Evolutionary conservation across 2,329 filamentous ascomycete genomes (phyloP).

Genomic region (Nemania sp.): DNA sequence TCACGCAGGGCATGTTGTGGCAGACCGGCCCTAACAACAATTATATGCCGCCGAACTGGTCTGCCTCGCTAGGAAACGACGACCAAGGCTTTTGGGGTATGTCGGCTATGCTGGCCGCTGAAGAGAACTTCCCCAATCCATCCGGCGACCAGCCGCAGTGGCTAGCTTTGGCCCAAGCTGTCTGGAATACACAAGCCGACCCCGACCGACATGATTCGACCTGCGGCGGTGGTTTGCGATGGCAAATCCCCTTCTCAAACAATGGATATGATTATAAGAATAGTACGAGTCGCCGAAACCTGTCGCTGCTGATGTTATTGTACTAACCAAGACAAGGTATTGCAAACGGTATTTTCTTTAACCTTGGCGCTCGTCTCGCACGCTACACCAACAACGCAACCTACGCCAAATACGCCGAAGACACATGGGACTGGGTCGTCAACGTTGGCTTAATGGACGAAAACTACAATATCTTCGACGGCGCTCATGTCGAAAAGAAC

Average conservation of each 20-base stretch:
- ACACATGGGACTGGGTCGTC: slow-evolving; percentile 67
- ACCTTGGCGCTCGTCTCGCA: slow-evolving; percentile 68
- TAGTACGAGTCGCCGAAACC: slow-evolving; percentile 41
- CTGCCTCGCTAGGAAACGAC: slow-evolving; percentile 61
- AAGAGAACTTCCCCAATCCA: slow-evolving; percentile 70
- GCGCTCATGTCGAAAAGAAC: slow-evolving; percentile 58
- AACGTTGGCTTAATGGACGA: slow-evolving; percentile 60
- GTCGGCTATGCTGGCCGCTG: slow-evolving; percentile 71
- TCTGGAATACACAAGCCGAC: slow-evolving; percentile 71
- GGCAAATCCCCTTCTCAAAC: slow-evolving; percentile 75
- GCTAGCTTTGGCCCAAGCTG: slow-evolving; percentile 73
- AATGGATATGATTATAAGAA: slow-evolving; percentile 60
- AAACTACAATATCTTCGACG: slow-evolving; percentile 63
- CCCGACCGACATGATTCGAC: slow-evolving; percentile 67
- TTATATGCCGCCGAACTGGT: slow-evolving; percentile 62
- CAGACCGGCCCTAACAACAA: slow-evolving; percentile 60
- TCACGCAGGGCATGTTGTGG: slow-evolving; percentile 59
- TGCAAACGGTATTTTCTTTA: slow-evolving; percentile 63
- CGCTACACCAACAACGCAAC: slow-evolving; percentile 73
- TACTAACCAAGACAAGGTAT: slow-evolving; percentile 51
- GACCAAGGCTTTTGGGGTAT: slow-evolving; percentile 75
- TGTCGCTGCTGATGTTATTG: background rate
- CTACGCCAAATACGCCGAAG: slow-evolving; percentile 71
- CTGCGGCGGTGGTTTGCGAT: slow-evolving; percentile 73
- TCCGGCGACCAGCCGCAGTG: slow-evolving; percentile 65